Evolutionary conservation across 208 protist genomes (phyloP), one percentile per base, ranked within the genome.

Genomic region (Endotrypanum monterogeii): DNA sequence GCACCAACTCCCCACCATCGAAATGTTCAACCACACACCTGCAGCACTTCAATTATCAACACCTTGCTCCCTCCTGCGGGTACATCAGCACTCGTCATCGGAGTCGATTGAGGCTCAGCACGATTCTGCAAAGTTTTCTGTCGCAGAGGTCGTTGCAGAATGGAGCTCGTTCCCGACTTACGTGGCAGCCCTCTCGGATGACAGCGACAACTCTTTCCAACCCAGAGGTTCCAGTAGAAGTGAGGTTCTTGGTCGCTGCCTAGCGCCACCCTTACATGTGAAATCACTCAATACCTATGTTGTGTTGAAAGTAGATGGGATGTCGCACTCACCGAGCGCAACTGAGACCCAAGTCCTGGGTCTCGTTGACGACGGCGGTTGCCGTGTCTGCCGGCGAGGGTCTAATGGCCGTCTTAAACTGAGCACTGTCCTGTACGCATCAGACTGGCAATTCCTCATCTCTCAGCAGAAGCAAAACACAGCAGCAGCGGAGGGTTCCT

Each of bases 401-500:
- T 14, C 41, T 16, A 25, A 18, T 7, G 12, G 66, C 6, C 68
- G 55, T n/a, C 35, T 73, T 41, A 51, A 35, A 44, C 68, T 73
- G 30, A 39, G 68, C 37, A 62, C 48, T 8, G 68, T 62, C 23
- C n/a, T 73, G 55, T 50, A 73, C 52, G 68, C 68, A 20, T 39
- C 52, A 2, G 68, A 73, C 55, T 73, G 68, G 68, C 68, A 62
- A 16, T 73, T 73, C 46, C 68, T 73, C 51, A 37, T 73, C 11
- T 41, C 68, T 28, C 54, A 32, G 68, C 51, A 62, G 37, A 25
- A 35, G 55, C 25, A 39, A 35, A 30, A 72, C 25, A 8, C 51
- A 18, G 11, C 51, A 8, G 14, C 73, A n/a, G 39, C 62, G 48
- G 56, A 51, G 46, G 14, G 23, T 37, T 65, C 35, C 18, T 65